Evolutionary conservation across 2,329 filamentous ascomycete genomes (phyloP), one percentile per base, ranked within the genome.

Genomic region (Eutypella sp.): DNA sequence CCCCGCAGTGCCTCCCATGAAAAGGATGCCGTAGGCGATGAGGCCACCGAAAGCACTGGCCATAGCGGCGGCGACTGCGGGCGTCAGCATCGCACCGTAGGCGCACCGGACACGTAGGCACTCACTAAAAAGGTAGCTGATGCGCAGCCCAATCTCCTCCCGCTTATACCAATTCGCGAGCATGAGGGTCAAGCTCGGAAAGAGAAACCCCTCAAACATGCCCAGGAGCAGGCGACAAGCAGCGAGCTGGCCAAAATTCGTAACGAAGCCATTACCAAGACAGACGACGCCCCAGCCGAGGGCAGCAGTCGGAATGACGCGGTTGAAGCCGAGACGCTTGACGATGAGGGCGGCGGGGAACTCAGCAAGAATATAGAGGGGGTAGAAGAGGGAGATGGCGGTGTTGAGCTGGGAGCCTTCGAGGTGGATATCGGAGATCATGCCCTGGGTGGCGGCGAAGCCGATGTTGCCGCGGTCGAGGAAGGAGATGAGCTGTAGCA

Each of bases 101-200:
- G 7, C 7, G 25, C 25, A 29, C 25, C 25, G 7, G 25, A 29
- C 7, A 33, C 5, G 29, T 11, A 2, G 7, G 10, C 33, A 8
- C 49, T 40, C 47, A 53, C 52, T 48, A 18, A 47, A 53, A 4
- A 54, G 31, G 19, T 54, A 54, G 16, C 52, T 54, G 23, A 54
- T 54, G 31, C 52, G 49, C 34, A 54, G 40, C 8, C 52, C 52
- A 34, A 54, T 54, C 29, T 54, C 52, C 4, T 54, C 50, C 41
- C 52, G 45, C 43, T 53, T 54, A 22, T 54, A 53, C 52, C 52
- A 54, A 40, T 54, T 54, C 10, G 52, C 52, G 22, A 53, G 24
- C 50, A 54, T 53, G 11, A 54, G 48, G 0, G 52, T 49, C 11
- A 54, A 44, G 34, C 52, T 51, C 1, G 52, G 50, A 46, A 54